Evolutionary conservation across 2,329 filamentous ascomycete species (phyloP).

Genomic region (Reticulascus tulasneorum): DNA sequence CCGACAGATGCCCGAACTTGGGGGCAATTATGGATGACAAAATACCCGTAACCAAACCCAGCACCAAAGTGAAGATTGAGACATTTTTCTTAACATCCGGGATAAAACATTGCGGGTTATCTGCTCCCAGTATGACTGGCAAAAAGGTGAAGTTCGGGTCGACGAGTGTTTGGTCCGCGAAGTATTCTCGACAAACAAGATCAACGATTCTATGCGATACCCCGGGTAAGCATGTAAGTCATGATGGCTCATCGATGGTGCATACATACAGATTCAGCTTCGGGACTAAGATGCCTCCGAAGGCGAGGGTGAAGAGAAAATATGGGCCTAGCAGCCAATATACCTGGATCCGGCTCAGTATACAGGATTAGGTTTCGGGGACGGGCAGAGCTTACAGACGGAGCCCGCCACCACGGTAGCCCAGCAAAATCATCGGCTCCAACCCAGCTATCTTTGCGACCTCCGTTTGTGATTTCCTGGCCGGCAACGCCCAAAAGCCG

Average conservation of each 20-base stretch:
- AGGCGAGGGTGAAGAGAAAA: conserved; percentile 76
- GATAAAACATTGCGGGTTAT: conserved; percentile 76
- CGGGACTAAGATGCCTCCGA: conserved; percentile 81
- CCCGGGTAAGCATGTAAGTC: too few species aligned
- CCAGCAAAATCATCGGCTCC: conserved; percentile 55
- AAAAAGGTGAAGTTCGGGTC: conserved; percentile 58
- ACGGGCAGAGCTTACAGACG: conserved; percentile 46
- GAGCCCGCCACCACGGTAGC: conserved; percentile 58
- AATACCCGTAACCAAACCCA: conserved; percentile 69
- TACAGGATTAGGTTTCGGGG: conserved; percentile 1
- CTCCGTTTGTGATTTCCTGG: conserved; percentile 10
- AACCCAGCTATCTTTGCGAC: conserved; percentile 36
- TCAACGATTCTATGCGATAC: conserved; percentile 57
- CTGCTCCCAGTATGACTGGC: conserved; percentile 62
- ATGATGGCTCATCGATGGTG: conserved; percentile 3
- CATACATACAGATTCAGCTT: conserved; percentile 69
- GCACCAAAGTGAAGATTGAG: conserved; percentile 72
- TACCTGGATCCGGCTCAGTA: conserved; percentile 45
- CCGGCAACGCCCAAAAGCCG: conserved; percentile 31
- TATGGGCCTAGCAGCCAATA: conserved; percentile 82
- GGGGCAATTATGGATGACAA: conserved; percentile 79
- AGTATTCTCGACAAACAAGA: conserved; percentile 80
- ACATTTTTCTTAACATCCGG: conserved; percentile 74
- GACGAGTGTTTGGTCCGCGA: conserved; percentile 58
- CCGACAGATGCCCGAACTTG: conserved; percentile 78